Evolutionary conservation across 2,329 filamentous ascomycete species (phyloP).

Genomic region (Fusarium chlamydosporum): DNA sequence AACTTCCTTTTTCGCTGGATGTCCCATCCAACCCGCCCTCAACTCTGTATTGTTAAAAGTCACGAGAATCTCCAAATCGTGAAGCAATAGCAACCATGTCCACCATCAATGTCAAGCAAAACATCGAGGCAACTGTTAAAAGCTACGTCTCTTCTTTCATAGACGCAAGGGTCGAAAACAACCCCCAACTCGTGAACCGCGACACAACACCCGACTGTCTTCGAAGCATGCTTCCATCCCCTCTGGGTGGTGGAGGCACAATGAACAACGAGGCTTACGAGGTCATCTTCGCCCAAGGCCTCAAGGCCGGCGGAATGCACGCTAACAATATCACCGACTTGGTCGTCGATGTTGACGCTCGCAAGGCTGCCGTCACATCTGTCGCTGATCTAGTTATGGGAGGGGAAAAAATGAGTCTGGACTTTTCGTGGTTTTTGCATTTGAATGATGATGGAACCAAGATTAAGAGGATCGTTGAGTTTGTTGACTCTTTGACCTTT

Average conservation of each 20-base stretch:
- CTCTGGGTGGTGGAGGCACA: neutral
- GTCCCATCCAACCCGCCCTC: too few species aligned
- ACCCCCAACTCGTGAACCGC: constrained; percentile 21
- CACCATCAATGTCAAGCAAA: constrained; percentile 10
- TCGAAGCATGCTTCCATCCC: constrained; percentile 22
- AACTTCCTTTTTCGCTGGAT: neutral
- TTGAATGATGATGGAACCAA: constrained; percentile 24
- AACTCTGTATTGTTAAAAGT: too few species aligned
- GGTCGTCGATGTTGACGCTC: constrained; percentile 13
- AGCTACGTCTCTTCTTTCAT: constrained; percentile 22
- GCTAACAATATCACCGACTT: constrained; percentile 12
- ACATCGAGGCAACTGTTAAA: constrained; percentile 19
- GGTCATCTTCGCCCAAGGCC: constrained; percentile 14
- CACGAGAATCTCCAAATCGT: neutral
- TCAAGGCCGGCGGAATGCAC: constrained; percentile 16
- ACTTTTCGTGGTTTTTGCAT: constrained; percentile 32
- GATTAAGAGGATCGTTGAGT: constrained; percentile 34
- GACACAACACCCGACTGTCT: constrained; percentile 11
- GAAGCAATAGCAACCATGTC: neutral
- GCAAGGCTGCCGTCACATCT: constrained; percentile 24
- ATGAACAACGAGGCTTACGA: constrained; percentile 32
- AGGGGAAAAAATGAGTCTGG: constrained; percentile 15
- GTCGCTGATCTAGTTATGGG: constrained; percentile 9
- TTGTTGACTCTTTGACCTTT: constrained; percentile 26
- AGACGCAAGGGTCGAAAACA: constrained; percentile 18